phyloP scores from a whole-genome alignment of 805 yeast genomes.

The Komagataella pastoris region DNA sequence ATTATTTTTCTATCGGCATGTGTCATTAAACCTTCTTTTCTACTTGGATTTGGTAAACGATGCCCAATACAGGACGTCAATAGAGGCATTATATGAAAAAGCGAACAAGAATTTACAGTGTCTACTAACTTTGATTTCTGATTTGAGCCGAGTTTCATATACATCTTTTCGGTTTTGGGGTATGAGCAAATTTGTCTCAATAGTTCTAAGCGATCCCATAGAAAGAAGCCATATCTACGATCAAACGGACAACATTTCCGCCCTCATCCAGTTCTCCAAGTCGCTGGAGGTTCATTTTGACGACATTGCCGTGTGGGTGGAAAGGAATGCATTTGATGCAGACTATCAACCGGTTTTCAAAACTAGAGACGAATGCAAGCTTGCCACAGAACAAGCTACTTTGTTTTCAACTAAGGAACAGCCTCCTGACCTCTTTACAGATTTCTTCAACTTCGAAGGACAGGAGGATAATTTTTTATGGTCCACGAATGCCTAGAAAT shows the following conservation, averaged over 20 bases:
- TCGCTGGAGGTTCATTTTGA: neutral
- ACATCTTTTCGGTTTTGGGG: neutral
- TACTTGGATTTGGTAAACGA: neutral
- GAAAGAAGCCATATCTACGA: neutral
- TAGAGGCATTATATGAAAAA: neutral
- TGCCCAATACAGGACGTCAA: neutral
- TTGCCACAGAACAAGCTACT: neutral
- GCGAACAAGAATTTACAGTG: neutral
- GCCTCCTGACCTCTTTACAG: neutral
- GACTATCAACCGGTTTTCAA: neutral
- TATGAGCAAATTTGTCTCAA: neutral
- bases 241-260: neutral
- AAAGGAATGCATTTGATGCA: neutral
- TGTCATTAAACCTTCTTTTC: neutral
- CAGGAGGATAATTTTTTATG: neutral
- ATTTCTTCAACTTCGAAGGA: neutral
- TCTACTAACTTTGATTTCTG: neutral
- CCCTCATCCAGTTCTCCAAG: neutral
- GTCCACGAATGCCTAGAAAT: neutral
- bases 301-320: neutral
- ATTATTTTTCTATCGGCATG: neutral
- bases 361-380: neutral
- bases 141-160: neutral
- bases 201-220: neutral
- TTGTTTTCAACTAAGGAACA: neutral